Percentiles rank a stretch among this genome's conserved stretches.
Evolutionary conservation across 2,329 filamentous ascomycete genomes (phyloP).

Genomic region (Eutypella sp.): DNA sequence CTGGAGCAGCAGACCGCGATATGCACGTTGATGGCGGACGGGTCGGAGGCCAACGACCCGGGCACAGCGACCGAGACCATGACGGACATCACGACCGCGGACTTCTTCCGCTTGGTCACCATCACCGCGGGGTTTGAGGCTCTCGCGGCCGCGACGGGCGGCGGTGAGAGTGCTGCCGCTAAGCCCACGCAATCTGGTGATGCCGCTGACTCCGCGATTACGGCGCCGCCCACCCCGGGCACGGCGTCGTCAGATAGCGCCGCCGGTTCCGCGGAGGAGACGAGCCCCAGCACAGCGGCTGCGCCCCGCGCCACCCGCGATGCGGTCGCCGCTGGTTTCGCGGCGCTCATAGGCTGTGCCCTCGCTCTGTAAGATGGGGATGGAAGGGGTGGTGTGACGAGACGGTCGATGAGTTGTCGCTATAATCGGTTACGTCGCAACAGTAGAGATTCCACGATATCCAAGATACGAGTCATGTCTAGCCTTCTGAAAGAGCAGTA

Average conservation of each 20-base stretch:
- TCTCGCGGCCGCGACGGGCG: background rate
- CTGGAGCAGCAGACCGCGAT: constrained; percentile 1
- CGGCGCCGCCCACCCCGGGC: background rate
- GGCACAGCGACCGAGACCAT: constrained; percentile 1
- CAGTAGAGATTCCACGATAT: too few species aligned
- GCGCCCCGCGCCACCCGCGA: background rate
- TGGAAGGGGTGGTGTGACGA: too few species aligned
- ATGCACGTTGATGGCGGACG: constrained; percentile 1
- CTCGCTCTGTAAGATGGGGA: background rate
- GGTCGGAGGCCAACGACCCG: constrained; percentile 6
- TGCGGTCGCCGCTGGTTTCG: background rate
- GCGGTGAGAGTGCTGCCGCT: background rate
- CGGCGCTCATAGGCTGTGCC: background rate
- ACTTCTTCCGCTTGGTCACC: constrained; percentile 4
- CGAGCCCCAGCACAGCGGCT: background rate
- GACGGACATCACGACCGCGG: constrained; percentile 1
- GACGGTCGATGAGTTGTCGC: too few species aligned
- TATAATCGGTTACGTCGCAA: too few species aligned
- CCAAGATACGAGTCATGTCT: too few species aligned
- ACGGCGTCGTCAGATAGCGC: background rate
- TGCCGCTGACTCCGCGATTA: background rate
- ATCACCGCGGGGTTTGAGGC: constrained; percentile 3
- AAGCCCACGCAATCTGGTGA: background rate
- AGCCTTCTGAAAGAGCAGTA: too few species aligned
- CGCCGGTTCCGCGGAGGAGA: background rate